Conservation (phyloP, 139 green algal species). For the Chlamydomonas incerta region DNA sequence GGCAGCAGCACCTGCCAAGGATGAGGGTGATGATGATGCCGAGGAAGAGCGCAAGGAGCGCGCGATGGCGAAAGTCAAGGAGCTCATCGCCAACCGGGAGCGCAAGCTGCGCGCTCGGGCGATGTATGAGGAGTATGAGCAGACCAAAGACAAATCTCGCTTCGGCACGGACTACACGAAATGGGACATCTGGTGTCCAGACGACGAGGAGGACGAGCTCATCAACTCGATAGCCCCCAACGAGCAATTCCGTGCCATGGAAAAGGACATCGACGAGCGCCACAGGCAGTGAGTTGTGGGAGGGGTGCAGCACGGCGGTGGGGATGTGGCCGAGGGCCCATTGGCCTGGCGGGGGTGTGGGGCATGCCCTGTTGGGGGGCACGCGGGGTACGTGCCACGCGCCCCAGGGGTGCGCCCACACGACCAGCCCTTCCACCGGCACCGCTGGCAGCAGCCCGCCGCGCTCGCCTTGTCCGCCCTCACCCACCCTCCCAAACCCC, state of each 20-base stretch:
- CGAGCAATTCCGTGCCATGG: conserved; percentile 76
- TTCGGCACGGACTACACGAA: conserved; percentile 80
- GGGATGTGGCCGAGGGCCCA: neutral
- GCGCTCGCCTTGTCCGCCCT: too few species aligned
- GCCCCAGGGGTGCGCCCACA: too few species aligned
- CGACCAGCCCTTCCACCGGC: too few species aligned
- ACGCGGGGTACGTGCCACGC: too few species aligned
- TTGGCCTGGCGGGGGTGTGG: neutral
- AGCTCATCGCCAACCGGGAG: conserved; percentile 65
- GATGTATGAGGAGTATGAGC: conserved; percentile 63
- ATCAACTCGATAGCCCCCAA: conserved; percentile 72
- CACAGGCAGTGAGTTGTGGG: conserved; percentile 52
- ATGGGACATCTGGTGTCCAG: conserved; percentile 87
- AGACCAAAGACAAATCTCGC: conserved; percentile 12
- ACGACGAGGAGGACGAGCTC: conserved; percentile 87
- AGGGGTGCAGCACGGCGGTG: too few species aligned
- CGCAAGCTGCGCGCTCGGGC: conserved; percentile 65
- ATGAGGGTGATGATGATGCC: conserved; percentile 13
- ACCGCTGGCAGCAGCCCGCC: too few species aligned
- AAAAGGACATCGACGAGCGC: conserved; percentile 84
- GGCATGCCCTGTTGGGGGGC: too few species aligned
- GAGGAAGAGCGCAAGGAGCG: conserved; percentile 49
- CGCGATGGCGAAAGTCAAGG: conserved; percentile 63
- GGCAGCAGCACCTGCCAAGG: neutral
- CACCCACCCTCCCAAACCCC: too few species aligned